These are phyloP conservation scores for Lepidopterella palustris DNA, from an alignment of 495 filamentous ascomycete genomes.

Conservation along the genomic window DNA sequence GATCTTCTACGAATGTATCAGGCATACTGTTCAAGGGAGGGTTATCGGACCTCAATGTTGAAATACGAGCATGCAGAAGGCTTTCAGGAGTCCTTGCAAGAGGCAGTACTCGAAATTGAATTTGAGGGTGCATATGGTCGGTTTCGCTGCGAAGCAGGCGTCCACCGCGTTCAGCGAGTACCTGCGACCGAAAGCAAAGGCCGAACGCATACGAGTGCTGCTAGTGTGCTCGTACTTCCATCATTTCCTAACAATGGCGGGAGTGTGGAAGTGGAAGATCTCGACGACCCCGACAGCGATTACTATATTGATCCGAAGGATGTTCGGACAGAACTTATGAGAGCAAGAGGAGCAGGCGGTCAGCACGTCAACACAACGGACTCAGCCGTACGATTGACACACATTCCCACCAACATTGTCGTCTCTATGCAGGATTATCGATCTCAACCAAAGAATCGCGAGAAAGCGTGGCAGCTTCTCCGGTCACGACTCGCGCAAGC, in stretches of 20 bases:
- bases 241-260: slow-evolving; percentile 60
- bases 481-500: slow-evolving; percentile 76
- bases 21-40: slow-evolving; percentile 60
- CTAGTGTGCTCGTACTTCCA: slow-evolving; percentile 83
- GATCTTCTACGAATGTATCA: slow-evolving; percentile 88
- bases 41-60: slow-evolving; percentile 52
- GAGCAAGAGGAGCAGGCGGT: slow-evolving; percentile 83
- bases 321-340: slow-evolving; percentile 83
- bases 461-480: slow-evolving; percentile 77
- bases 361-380: slow-evolving; percentile 99
- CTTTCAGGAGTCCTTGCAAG: slow-evolving; percentile 50
- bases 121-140: slow-evolving; percentile 67
- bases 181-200: slow-evolving; percentile 85
- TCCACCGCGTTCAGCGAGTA: slow-evolving; percentile 90
- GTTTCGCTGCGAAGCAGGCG: slow-evolving; percentile 81
- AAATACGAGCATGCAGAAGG: slow-evolving; percentile 51
- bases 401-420: slow-evolving; percentile 76
- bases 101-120: slow-evolving; percentile 84
- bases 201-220: slow-evolving; percentile 87
- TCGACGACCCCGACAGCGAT: slow-evolving; percentile 78
- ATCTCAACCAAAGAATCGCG: slow-evolving; percentile 84
- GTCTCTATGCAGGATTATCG: slow-evolving; percentile 89
- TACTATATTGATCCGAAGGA: slow-evolving; percentile 85
- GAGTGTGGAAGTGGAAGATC: slow-evolving; percentile 48
- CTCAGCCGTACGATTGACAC: slow-evolving; percentile 87